Evolutionary conservation across 2,329 filamentous ascomycete genomes (phyloP), one percentile per base, ranked within the genome.

Genomic region (Stagonosporopsis rhizophila): DNA sequence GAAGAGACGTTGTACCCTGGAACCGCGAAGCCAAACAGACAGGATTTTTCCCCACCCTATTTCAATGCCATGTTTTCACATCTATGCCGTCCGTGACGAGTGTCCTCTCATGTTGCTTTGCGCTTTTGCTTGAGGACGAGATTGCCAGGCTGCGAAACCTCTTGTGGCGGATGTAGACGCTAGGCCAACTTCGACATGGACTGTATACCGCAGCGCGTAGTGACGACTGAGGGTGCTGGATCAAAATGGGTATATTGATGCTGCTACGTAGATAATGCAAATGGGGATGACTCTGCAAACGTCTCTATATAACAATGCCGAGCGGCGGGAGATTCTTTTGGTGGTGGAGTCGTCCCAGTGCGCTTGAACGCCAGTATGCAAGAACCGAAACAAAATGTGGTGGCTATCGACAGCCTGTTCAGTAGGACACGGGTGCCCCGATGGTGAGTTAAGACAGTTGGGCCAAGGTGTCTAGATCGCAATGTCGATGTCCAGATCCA

Each of bases 401-500:
- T 15, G 27, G 27, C 19, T 45, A 19, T 6, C 2, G 6, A 37
- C 15, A 11, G 22, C n/a, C 20, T 8, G 23, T 17, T 5, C 17
- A 2, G 22, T 30, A 38, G 15, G 3, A 27, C 30, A 30, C 20
- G 25, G 17, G 23, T 37, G 22, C 4, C 19, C n/a, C 4, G 15
- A 25, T 25, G 23, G 23, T 7, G 23, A 25, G 7, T 4, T 25
- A 25, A 25, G n/a, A 9, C 6, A 30, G 8, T 28, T n/a, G 27
- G 11, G 5, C 8, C 23, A 5, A 9, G 15, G 14, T 12, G 8
- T 6, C 78, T 70, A 91, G 66, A 96, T 91, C 65, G 96, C 92
- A 67, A 96, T 88, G 66, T 98, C 94, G 73, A 98, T 92, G 25
- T 92, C 94, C 67, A 98, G 79, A 74, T 98, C 95, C 80, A 98